Base-by-base conservation (phyloP, 208 protist genomes). In the Wallacemonas rigidus region DNA sequence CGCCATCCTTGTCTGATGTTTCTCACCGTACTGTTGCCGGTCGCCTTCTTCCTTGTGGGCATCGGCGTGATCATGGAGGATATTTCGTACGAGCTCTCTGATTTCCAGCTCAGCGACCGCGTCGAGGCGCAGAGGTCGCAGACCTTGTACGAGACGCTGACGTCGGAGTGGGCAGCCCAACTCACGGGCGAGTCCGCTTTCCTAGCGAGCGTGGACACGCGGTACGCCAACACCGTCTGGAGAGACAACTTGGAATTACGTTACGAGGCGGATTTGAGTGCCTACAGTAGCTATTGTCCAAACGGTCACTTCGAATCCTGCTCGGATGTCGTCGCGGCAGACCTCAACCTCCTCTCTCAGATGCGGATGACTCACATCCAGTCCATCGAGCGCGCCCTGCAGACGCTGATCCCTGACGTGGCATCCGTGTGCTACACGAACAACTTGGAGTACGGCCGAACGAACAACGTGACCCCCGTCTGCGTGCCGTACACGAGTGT, bases 371-470 rank as follows among this genome's bases (percentile, higher is more conserved):
- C 8, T 35, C 4, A n/a, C 12, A 50, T 65, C 12, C 38, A 35
- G n/a, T 14, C 14, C 41, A 51, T 65, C 36, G 60, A 65, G 60
- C 7, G 50, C 8, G 40, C 15, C 3, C 12, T 65, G 41, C 14
- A 6, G 4, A n/a, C 53, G 39, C 3, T 58, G 41, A n/a, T 53
- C 65, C 9, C 38, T 35, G 60, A 64, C 43, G 60, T 72, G 43
- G 6, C n/a, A 11, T 17, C 69, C 12, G 58, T 81, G 3, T 85
- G 85, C 74, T 90, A 82, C 67, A 85, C 81, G 4, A 90, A 90
- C 71, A 61, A 81, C 57, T 48, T 87, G 15, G 69, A 71, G 53
- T 58, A 79, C 39, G 74, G 69, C 3, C 2, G 43, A 2, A 1
- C 47, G 5, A 75, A 70, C 67, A 39, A 55, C 4, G 41, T 50